Base-by-base conservation (phyloP, 768 basidiomycete genomes). In the Calocybe indica region DNA sequence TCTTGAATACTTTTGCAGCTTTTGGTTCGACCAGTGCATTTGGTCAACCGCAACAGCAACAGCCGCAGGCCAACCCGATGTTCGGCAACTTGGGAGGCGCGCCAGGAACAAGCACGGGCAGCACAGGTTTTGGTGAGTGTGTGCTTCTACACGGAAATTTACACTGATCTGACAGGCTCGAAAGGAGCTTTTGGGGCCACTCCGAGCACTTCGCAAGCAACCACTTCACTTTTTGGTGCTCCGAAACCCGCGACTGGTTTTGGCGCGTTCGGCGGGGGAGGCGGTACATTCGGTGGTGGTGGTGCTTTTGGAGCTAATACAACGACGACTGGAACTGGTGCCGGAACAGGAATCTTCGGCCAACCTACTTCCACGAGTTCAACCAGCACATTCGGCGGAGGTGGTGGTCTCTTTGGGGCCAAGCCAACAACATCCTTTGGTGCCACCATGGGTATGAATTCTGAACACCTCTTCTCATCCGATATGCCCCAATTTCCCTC, bases 161-260 rank as follows among this genome's bases (percentile, higher is more conserved):
- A 53, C 48, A 51, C 40, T 42, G 46, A 56, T 57, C 42, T 22
- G 22, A 22, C 22, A 61, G 41, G 48, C 47, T 44, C 29, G 22
- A 30, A 48, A 78, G 78, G 76, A 57, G 70, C 73, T 48, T 79
- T 80, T 45, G 58, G 58, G 62, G 68, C 66, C 12, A 52, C 55
- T 41, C 45, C 59, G 55, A 77, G 65, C 53, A 56, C 68, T 31
- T 53, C 70, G 9, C 67, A 60, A 46, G 60, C 57, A 38, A 67
- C 61, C 39, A 67, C 64, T 37, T 67, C 77, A 45, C 63, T 79
- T 37, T 90, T 90, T 51, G 84, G 83, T 34, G 75, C 70, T 39
- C 62, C 82, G 30, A 90, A 91, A 59, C 85, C 87, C 36, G 61
- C 82, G 4, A 70, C 80, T 8, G 88, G 85, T 9, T 91, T 92